Evolutionary conservation across 1,139 yeast species (phyloP), one percentile per base, ranked within the genome.

Genomic region (Citeromyces siamensis): DNA sequence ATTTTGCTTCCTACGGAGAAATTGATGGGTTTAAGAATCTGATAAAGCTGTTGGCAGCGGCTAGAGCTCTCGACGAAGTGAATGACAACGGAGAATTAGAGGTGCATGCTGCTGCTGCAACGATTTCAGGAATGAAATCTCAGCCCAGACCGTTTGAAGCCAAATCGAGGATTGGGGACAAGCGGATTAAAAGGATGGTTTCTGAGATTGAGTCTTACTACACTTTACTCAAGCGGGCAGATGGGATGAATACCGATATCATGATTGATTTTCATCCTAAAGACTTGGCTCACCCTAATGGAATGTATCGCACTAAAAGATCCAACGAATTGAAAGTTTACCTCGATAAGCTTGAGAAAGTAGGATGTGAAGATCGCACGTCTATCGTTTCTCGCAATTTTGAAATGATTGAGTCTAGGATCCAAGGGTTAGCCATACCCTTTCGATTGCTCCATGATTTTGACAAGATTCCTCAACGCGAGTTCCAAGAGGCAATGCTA

Each of bases 401-500:
- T 9, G 8, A 4, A 3, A 4, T 12, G 6, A 17, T 26, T 6
- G 31, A 26, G 16, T 3, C 6, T 13, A 10, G 16, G 8, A 6
- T 26, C 3, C 17, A n/a, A 26, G 16, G 8, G 5, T 17, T 26
- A 17, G 12, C 31, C 5, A 6, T 6, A 17, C 31, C 31, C 6
- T 17, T 26, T 3, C 16, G 6, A 6, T 26, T 17, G 17, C 31
- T 13, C 8, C 8, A 8, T 9, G 16, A 26, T 26, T 9, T 26
- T 17, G 31, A 26, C 12, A 17, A 17, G 4, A 10, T n/a, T 14
- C 20, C 32, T 4, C 39, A 38, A 5, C 16, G 36, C 12, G 46
- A 42, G 17, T 19, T 44, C 9, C 34, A 22, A 22, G 49, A 49
- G 16, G 12, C 28, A 1, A 47, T 44, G 14, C 44, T 44, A 22